Base-by-base conservation (phyloP, 306 rosid genomes). In the Fragaria iinumae region DNA sequence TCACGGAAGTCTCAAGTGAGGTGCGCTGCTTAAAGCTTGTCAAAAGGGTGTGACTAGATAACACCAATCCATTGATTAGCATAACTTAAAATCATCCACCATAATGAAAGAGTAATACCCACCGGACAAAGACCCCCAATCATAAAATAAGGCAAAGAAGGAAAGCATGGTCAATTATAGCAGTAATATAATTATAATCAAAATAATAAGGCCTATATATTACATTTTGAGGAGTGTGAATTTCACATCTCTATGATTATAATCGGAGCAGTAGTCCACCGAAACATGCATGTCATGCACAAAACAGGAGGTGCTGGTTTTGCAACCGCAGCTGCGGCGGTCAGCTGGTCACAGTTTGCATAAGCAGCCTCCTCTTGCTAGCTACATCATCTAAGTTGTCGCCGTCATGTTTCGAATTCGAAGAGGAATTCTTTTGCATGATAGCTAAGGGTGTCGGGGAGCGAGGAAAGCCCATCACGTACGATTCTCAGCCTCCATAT, bases 201-300 rank as follows among this genome's bases (percentile, higher is more conserved):
- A 6, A 14, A 45, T 11, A 4, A 25, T n/a, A n/a, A n/a, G n/a
- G n/a, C n/a, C n/a, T n/a, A n/a, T n/a, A n/a, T n/a, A 25, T 25
- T 25, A 25, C 25, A 25, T 0, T 25, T 25, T 25, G 25, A 25
- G 0, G 25, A 0, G 25, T 25, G 25, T 25, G 0, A 0, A 25
- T 25, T 25, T 25, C 25, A 25, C 25, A 25, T 25, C 25, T 25
- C 25, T 25, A 25, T 25, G 0, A 25, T 25, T 25, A 25, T 25
- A 25, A 25, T 25, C 25, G n/a, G n/a, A n/a, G n/a, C n/a, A 79
- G 86, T 34, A 76, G 10, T 6, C 74, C 38, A 13, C 76, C 12
- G 23, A 79, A 38, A 44, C n/a, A 52, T 52, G 20, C 71, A 64
- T 18, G 81, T 59, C 45, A 21, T 76, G 49, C 0, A 17, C 1